Evolutionary conservation across 768 basidiomycete species (phyloP).

Genomic region (Mycena floridula): DNA sequence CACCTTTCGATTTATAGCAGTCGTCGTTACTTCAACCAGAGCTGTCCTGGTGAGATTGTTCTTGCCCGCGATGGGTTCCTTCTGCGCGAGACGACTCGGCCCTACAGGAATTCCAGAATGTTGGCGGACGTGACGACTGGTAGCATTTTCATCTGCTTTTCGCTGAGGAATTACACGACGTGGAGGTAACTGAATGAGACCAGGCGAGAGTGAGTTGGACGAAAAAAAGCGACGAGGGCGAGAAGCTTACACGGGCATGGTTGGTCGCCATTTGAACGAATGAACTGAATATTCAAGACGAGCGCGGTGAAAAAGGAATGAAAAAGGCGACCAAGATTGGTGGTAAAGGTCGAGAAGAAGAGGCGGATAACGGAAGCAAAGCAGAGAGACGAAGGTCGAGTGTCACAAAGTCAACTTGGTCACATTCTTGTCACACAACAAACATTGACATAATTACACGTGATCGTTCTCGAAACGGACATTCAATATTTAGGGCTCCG

Average conservation of each 20-base stretch:
- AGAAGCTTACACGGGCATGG: conserved; percentile 48
- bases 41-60: conserved; percentile 48
- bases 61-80: conserved; percentile 47
- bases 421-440: no score
- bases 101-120: conserved; percentile 42
- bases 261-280: conserved; percentile 49
- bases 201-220: conserved; percentile 1
- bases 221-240: conserved; percentile 7
- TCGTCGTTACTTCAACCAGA: conserved; percentile 76
- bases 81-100: conserved; percentile 44
- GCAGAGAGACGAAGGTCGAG: conserved; percentile 32
- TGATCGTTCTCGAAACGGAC: no score
- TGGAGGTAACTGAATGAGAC: conserved; percentile 47
- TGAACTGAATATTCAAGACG: conserved; percentile 22
- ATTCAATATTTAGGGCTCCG: no score
- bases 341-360: conserved; percentile 13
- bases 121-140: conserved; percentile 60
- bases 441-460: no score
- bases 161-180: conserved; percentile 60
- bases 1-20: conserved; percentile 75
- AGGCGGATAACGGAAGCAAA: conserved; percentile 15
- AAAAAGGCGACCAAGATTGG: conserved; percentile 21
- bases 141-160: conserved; percentile 77
- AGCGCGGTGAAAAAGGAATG: conserved; percentile 23
- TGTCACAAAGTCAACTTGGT: no score